These are phyloP conservation scores for Balamuthia mandrillaris DNA, from an alignment of 208 protist genomes.

Conservation along the genomic window DNA sequence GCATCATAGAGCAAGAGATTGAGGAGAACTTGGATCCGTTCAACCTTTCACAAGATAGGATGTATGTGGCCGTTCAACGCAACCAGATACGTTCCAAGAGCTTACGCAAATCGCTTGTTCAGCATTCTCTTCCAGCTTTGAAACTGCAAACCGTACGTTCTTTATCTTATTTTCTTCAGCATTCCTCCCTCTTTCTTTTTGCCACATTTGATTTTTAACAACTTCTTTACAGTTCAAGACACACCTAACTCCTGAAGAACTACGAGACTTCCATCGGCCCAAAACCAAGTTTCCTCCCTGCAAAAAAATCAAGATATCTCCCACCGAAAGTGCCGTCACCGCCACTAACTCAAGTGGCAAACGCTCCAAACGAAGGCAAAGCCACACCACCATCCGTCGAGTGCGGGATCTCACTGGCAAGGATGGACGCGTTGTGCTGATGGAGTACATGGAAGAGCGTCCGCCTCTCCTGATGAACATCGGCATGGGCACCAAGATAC, in stretches of 20 bases:
- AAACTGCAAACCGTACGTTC: conserved; percentile 17
- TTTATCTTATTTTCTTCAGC: too few relatives aligned
- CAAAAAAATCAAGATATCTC: conserved; percentile 30
- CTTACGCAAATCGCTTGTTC: conserved; percentile 28
- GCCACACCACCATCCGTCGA: neutral
- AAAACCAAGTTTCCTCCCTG: neutral
- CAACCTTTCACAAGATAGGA: conserved; percentile 30
- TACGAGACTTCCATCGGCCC: conserved; percentile 24
- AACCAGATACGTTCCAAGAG: conserved; percentile 14
- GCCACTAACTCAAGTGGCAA: neutral
- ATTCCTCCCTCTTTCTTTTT: too few relatives aligned
- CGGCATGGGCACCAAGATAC: conserved; percentile 57
- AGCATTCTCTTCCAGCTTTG: conserved; percentile 27
- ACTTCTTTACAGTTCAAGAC: too few relatives aligned
- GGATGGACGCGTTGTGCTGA: conserved; percentile 53
- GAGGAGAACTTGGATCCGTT: conserved; percentile 34
- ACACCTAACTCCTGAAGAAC: conserved; percentile 7
- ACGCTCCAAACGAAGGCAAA: conserved; percentile 9
- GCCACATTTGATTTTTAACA: too few relatives aligned
- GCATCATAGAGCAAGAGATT: conserved; percentile 33
- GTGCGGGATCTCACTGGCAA: neutral
- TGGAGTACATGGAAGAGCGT: conserved; percentile 54
- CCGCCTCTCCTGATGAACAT: conserved; percentile 41
- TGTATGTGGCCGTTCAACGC: neutral
- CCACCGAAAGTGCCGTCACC: neutral